Evolutionary conservation across 106 monocot species (phyloP).

Genomic region (Vanilla planifolia): DNA sequence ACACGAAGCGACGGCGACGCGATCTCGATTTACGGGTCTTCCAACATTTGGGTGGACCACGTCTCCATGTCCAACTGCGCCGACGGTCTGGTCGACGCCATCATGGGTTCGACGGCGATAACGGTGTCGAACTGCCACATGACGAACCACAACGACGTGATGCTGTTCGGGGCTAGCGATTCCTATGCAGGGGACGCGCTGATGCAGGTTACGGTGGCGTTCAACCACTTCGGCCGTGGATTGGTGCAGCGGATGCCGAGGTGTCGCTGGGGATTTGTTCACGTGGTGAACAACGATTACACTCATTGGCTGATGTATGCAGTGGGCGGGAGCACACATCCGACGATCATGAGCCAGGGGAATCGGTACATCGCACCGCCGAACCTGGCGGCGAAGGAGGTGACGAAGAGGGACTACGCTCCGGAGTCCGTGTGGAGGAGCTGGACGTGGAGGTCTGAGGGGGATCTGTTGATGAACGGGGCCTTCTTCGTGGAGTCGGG

Average conservation of each 20-base stretch:
- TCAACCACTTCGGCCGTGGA: slow-evolving; percentile 53
- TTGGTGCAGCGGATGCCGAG: slow-evolving; percentile 55
- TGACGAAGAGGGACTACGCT: slow-evolving; percentile 40
- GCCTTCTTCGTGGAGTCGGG: slow-evolving; percentile 12
- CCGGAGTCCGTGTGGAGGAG: slow-evolving; percentile 15
- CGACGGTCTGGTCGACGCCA: slow-evolving; percentile 38
- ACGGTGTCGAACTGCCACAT: slow-evolving; percentile 73
- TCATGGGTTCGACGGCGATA: slow-evolving; percentile 51
- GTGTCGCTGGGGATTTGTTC: slow-evolving; percentile 58
- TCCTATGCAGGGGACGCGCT: slow-evolving; percentile 11
- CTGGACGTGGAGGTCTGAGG: slow-evolving; percentile 28
- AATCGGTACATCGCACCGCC: slow-evolving; percentile 43
- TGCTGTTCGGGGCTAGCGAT: slow-evolving; percentile 51
- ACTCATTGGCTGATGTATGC: slow-evolving; percentile 61
- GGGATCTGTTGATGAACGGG: slow-evolving; percentile 4
- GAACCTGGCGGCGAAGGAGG: slow-evolving; percentile 23
- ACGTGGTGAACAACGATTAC: slow-evolving; percentile 79
- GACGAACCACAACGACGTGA: slow-evolving; percentile 51
- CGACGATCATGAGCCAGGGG: slow-evolving; percentile 60
- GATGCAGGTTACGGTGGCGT: slow-evolving; percentile 63
- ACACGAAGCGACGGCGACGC: slow-evolving; percentile 57
- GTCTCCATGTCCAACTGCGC: slow-evolving; percentile 20
- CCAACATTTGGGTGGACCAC: slow-evolving; percentile 68
- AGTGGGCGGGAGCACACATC: slow-evolving; percentile 43
- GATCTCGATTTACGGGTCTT: slow-evolving; percentile 40